Conservation (phyloP, 306 rosid species). For the Dalbergia cochinchinensis region DNA sequence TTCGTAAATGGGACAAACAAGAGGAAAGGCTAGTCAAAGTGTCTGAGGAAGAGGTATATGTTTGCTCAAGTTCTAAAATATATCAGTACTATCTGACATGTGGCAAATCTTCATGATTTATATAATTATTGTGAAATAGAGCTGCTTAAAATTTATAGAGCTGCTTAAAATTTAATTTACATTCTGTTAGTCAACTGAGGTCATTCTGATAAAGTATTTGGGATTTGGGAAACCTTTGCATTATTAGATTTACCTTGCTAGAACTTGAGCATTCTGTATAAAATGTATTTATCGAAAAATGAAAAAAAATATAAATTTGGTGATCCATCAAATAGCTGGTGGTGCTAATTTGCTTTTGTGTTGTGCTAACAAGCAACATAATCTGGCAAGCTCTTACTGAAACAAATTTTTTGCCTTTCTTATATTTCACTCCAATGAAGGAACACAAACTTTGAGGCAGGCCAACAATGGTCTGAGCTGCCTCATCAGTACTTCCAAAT, state of each 20-base stretch:
- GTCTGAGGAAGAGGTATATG: conserved; percentile 79
- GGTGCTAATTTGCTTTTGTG: conserved; percentile 21
- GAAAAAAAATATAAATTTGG: neutral
- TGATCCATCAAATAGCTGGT: conserved; percentile 8
- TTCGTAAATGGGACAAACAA: conserved; percentile 79
- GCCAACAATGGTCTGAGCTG: conserved; percentile 30
- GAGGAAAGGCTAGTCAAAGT: conserved; percentile 73
- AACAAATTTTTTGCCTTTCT: conserved; percentile 12
- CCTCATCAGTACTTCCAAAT: neutral
- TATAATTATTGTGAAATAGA: neutral
- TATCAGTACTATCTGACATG: neutral
- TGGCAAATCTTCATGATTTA: conserved; percentile 10
- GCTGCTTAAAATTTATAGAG: neutral
- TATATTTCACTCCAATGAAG: conserved; percentile 4
- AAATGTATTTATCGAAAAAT: neutral
- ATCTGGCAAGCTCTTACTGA: conserved; percentile 22
- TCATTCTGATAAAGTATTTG: conserved; percentile 22
- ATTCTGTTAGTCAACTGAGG: conserved; percentile 17
- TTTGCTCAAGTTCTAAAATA: conserved; percentile 25
- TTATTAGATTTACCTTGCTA: conserved; percentile 6
- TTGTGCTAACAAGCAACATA: neutral
- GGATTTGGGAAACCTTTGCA: conserved; percentile 5
- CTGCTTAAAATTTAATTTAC: neutral
- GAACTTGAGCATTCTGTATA: conserved; percentile 24
- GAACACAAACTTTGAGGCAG: conserved; percentile 13